These are phyloP conservation scores for Penicillium nordicum DNA, from an alignment of 2,329 filamentous ascomycete genomes.

Conservation along the genomic window DNA sequence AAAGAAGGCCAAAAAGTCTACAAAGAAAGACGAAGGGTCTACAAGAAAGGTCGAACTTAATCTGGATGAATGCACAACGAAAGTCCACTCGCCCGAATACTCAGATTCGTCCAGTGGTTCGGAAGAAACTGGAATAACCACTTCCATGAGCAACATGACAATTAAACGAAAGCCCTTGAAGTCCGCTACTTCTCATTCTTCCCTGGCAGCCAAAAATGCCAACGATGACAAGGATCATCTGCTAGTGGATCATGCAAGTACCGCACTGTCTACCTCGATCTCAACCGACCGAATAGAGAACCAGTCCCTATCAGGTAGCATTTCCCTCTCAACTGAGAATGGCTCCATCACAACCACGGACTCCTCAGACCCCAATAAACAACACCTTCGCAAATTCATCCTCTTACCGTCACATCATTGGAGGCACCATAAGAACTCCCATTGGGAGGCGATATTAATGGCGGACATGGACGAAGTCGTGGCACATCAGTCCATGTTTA, in stretches of 20 bases:
- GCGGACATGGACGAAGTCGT: conserved; percentile 77
- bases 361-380: conserved; percentile 19
- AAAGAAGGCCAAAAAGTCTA: background rate
- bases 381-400: conserved; percentile 73
- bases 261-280: background rate
- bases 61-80: background rate
- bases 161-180: background rate
- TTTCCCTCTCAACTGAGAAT: conserved; percentile 8
- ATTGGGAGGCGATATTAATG: conserved; percentile 80
- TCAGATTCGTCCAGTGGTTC: conserved; percentile 10
- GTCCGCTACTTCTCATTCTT: background rate
- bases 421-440: conserved; percentile 59
- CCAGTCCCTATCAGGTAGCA: conserved; percentile 3
- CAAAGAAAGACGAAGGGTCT: conserved; percentile 14
- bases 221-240: background rate
- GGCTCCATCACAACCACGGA: conserved; percentile 9
- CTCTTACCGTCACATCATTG: conserved; percentile 60
- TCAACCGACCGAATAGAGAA: background rate
- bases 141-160: background rate
- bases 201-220: background rate
- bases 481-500: conserved; percentile 80
- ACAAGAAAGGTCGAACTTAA: conserved; percentile 16
- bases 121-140: conserved; percentile 3
- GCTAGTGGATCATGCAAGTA: conserved; percentile 1
- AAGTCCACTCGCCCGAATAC: conserved; percentile 5